These are phyloP conservation scores for Candida incommunis DNA, from an alignment of 805 yeast genomes.

Conservation along the genomic window DNA sequence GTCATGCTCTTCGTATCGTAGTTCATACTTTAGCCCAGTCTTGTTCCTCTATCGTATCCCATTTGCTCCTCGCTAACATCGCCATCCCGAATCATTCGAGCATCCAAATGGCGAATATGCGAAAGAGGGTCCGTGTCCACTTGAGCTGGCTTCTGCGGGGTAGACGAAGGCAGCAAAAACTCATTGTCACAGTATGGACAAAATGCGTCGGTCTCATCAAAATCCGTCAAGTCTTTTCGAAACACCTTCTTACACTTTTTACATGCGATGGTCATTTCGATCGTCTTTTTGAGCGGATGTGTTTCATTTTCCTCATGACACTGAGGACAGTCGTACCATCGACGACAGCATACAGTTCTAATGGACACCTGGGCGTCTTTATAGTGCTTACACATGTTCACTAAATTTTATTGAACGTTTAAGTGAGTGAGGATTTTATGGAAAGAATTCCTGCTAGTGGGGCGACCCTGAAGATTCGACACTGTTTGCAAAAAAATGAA, in stretches of 20 bases:
- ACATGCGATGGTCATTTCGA: slow-evolving; percentile 20
- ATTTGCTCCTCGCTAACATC: slow-evolving; percentile 16
- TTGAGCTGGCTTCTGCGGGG: slow-evolving; percentile 8
- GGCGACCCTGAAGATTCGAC: too few species aligned
- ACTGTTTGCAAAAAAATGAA: too few species aligned
- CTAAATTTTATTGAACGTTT: too few species aligned
- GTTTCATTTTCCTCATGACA: slow-evolving; percentile 19
- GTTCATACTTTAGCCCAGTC: slow-evolving; percentile 15
- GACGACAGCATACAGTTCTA: slow-evolving; percentile 17
- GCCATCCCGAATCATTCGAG: slow-evolving; percentile 19
- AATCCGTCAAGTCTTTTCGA: slow-evolving; percentile 20
- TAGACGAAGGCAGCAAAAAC: slow-evolving; percentile 15
- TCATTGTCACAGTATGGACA: slow-evolving; percentile 23
- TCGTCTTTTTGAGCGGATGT: slow-evolving; percentile 18
- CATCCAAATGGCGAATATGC: slow-evolving; percentile 4
- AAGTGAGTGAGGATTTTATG: too few species aligned
- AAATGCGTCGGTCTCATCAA: slow-evolving; percentile 21
- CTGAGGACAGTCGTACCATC: slow-evolving; percentile 22
- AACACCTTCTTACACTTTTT: slow-evolving; percentile 22
- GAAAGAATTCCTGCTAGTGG: too few species aligned
- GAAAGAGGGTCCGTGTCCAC: slow-evolving; percentile 2
- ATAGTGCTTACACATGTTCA: slow-evolving; percentile 18
- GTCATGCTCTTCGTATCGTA: too few species aligned
- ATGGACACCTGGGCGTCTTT: slow-evolving; percentile 22
- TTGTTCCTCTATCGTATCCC: slow-evolving; percentile 13